phyloP scores from a whole-genome alignment of 2,329 filamentous ascomycete species.

The Penicillium olsonii region DNA sequence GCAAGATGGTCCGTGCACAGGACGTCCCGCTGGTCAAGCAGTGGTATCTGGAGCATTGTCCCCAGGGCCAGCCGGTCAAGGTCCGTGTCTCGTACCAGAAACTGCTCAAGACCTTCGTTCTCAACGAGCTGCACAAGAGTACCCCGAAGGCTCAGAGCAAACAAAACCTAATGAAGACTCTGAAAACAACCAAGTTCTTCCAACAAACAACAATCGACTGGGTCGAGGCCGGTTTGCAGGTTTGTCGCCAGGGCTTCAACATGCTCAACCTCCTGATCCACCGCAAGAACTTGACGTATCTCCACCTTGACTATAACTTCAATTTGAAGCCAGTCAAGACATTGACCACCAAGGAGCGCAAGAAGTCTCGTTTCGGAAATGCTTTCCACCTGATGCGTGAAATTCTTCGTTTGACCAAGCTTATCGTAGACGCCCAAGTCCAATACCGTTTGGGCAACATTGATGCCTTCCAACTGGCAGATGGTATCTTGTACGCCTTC shows the following conservation, averaged over 20 bases:
- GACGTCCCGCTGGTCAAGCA: conserved; percentile 97
- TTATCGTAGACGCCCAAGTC: conserved; percentile 97
- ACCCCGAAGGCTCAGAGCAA: conserved; percentile 94
- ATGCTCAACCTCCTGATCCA: conserved; percentile 98
- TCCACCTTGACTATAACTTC: conserved; percentile 99
- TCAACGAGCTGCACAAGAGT: conserved; percentile 96
- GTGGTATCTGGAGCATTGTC: conserved; percentile 96
- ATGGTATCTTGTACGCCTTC: conserved; percentile 98
- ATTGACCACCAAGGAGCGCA: conserved; percentile 95
- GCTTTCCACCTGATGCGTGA: conserved; percentile 99
- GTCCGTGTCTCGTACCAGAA: conserved; percentile 98
- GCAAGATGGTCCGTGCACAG: conserved; percentile 93
- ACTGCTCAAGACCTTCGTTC: conserved; percentile 88
- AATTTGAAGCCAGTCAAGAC: conserved; percentile 99
- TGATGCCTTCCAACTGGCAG: conserved; percentile 96
- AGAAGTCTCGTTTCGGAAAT: conserved; percentile 98
- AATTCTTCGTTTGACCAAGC: conserved; percentile 90
- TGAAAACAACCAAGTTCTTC: conserved; percentile 98
- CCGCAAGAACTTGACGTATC: conserved; percentile 95
- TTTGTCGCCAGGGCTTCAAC: conserved; percentile 97
- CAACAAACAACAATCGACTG: conserved; percentile 99
- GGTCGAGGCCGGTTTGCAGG: conserved; percentile 97
- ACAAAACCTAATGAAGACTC: conserved; percentile 81
- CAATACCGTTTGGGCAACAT: conserved; percentile 98
- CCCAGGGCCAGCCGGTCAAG: conserved; percentile 88